Conservation (phyloP, 2,329 filamentous ascomycete species). For the Pseudomassariella vexata region DNA sequence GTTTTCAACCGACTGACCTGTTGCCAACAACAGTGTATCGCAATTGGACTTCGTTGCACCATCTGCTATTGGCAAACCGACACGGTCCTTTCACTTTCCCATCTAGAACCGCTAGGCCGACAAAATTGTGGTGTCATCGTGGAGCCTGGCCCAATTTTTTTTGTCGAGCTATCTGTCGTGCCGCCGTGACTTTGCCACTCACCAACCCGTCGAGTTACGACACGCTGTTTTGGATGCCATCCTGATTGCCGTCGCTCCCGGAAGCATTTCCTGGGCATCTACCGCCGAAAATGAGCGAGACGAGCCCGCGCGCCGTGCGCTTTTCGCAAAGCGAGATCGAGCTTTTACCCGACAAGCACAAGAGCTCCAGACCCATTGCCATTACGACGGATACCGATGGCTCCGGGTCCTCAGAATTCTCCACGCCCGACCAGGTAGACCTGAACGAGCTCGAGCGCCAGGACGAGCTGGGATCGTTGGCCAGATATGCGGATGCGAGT, state of each 20-base stretch:
- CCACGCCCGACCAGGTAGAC: slow-evolving; percentile 38
- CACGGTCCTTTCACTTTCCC: too few species aligned
- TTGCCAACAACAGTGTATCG: too few species aligned
- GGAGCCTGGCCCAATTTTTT: too few species aligned
- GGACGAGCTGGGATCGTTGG: slow-evolving; percentile 40
- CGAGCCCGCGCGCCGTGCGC: slow-evolving; percentile 50
- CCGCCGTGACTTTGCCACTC: too few species aligned
- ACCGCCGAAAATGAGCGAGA: too few species aligned
- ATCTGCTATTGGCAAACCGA: too few species aligned
- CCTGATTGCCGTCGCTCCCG: background rate
- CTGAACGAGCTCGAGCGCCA: slow-evolving; percentile 41
- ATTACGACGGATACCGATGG: slow-evolving; percentile 41
- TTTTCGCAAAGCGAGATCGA: slow-evolving; percentile 48
- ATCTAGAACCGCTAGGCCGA: too few species aligned
- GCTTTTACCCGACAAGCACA: slow-evolving; percentile 35
- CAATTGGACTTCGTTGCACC: too few species aligned
- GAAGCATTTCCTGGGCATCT: background rate
- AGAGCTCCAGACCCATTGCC: slow-evolving; percentile 29
- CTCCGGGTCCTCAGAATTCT: slow-evolving; percentile 41
- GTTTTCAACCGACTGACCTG: too few species aligned
- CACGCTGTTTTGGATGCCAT: background rate
- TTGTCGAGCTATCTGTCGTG: too few species aligned
- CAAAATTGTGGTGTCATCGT: too few species aligned
- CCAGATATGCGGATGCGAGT: slow-evolving; percentile 36
- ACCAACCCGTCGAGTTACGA: too few species aligned